Percentiles rank a stretch among this genome's conserved stretches.
phyloP scores from a whole-genome alignment of 257 asterid genomes.

The Lycium barbarum region DNA sequence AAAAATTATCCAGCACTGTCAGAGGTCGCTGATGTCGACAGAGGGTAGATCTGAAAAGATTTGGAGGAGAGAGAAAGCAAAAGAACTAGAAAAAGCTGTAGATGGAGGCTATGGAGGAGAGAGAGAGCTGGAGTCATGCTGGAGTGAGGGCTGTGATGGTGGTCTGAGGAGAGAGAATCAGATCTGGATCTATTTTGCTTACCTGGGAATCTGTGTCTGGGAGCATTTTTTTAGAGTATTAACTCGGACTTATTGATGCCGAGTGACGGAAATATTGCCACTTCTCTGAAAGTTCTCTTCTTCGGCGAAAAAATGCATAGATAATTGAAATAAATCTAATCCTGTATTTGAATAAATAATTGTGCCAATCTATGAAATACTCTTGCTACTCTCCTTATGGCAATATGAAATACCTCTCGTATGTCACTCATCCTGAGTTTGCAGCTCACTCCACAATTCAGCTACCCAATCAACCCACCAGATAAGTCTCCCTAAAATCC shows the following conservation, averaged over 20 bases:
- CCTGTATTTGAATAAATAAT: background rate
- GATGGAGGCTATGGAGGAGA: no score
- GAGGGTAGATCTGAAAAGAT: no score
- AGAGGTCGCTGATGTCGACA: no score
- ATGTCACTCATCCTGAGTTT: conserved; percentile 16
- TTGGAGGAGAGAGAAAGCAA: no score
- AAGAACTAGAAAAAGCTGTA: no score
- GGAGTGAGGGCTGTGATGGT: no score
- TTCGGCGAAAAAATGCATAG: background rate
- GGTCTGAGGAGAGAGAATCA: no score
- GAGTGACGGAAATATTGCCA: conserved; percentile 1
- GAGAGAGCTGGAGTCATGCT: no score
- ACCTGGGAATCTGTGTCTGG: no score
- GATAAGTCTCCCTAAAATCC: background rate
- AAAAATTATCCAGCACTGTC: no score
- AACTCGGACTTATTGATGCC: background rate
- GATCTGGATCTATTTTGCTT: no score
- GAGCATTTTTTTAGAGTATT: no score
- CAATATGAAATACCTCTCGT: background rate
- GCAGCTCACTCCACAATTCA: conserved; percentile 12
- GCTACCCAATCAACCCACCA: background rate
- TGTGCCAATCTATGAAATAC: background rate
- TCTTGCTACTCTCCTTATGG: conserved; percentile 6
- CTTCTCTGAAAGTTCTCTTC: conserved; percentile 17
- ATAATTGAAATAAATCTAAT: conserved; percentile 6